Evolutionary conservation across 129 eudicot genomes (phyloP).

Genomic region (Centella asiatica): DNA sequence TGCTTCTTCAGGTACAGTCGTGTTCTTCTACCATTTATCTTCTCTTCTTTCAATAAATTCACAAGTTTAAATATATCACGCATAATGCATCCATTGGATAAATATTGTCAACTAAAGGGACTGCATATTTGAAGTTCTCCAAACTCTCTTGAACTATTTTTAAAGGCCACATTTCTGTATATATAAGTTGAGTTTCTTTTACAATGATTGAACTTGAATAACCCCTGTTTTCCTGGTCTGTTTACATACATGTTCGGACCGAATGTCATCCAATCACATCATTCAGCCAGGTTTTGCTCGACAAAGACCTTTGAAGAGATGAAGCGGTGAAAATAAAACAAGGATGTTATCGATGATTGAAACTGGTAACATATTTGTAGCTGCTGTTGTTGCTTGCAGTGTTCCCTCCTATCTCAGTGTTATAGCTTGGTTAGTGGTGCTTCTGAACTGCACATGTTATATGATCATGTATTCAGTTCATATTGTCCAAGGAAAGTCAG

Average conservation of each 20-base stretch:
- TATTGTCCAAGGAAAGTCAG: too few relatives aligned
- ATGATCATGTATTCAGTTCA: not conserved
- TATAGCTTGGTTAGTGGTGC: not conserved
- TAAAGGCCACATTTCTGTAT: too few relatives aligned
- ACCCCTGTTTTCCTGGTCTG: conserved; percentile 39
- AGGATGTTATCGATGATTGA: not conserved
- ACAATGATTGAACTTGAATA: conserved; percentile 33
- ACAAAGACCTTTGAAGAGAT: conserved; percentile 37
- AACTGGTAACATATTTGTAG: not conserved
- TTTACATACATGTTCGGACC: conserved; percentile 35
- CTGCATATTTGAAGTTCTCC: not conserved
- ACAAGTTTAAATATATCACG: not conserved
- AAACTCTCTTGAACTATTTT: too few relatives aligned
- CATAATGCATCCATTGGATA: not conserved
- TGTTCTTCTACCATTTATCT: not conserved
- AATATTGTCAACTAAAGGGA: not conserved
- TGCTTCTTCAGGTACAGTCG: conserved; percentile 75
- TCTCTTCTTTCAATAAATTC: not conserved
- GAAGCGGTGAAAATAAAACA: conserved; percentile 1
- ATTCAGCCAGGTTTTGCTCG: conserved; percentile 87
- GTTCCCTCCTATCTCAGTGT: not conserved
- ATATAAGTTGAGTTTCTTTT: conserved; percentile 6
- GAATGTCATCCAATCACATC: conserved; percentile 19
- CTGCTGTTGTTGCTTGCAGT: not conserved
- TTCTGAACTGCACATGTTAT: too few relatives aligned